Evolutionary conservation across 1,139 yeast species (phyloP).

Genomic region (Lizanozyma gosingica): DNA sequence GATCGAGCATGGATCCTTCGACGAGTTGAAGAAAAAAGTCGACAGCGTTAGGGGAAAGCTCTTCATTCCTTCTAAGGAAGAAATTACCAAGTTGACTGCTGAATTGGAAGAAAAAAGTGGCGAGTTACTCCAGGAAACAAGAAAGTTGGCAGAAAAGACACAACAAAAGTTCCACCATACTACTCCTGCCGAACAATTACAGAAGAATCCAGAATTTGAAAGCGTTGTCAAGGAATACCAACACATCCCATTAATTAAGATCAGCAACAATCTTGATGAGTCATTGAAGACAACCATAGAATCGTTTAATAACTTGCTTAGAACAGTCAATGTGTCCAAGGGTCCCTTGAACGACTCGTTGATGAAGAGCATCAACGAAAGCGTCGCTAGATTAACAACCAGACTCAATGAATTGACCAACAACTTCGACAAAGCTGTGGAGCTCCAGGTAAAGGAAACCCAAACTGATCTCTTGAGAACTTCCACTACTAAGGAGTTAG

Average conservation of each 20-base stretch:
- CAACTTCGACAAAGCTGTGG: slow-evolving; percentile 17
- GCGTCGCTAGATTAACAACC: slow-evolving; percentile 21
- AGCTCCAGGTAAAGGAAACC: slow-evolving; percentile 24
- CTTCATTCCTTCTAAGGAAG: slow-evolving; percentile 22
- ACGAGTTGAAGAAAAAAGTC: slow-evolving; percentile 21
- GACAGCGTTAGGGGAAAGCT: slow-evolving; percentile 15
- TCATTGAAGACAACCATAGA: slow-evolving; percentile 38
- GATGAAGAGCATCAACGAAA: slow-evolving; percentile 23
- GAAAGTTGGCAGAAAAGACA: slow-evolving; percentile 16
- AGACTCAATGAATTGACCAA: slow-evolving; percentile 25
- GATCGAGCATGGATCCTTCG: slow-evolving; percentile 30
- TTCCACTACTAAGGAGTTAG: slow-evolving; percentile 48
- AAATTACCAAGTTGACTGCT: slow-evolving; percentile 25
- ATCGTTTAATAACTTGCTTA: slow-evolving; percentile 45
- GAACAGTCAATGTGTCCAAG: slow-evolving; percentile 36
- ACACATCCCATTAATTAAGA: slow-evolving; percentile 28
- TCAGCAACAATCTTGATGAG: slow-evolving; percentile 29
- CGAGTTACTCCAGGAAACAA: slow-evolving; percentile 29
- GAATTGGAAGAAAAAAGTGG: slow-evolving; percentile 28
- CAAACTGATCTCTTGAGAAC: slow-evolving; percentile 47
- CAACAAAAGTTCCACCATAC: slow-evolving; percentile 3
- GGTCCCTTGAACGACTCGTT: slow-evolving; percentile 22
- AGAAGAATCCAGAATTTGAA: slow-evolving; percentile 34
- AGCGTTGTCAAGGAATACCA: slow-evolving; percentile 22
- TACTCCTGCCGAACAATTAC: slow-evolving; percentile 36